Percentiles rank a stretch among this genome's conserved stretches.
phyloP scores from a whole-genome alignment of 352 stramenopile species.

The Blastocystis sp. region DNA sequence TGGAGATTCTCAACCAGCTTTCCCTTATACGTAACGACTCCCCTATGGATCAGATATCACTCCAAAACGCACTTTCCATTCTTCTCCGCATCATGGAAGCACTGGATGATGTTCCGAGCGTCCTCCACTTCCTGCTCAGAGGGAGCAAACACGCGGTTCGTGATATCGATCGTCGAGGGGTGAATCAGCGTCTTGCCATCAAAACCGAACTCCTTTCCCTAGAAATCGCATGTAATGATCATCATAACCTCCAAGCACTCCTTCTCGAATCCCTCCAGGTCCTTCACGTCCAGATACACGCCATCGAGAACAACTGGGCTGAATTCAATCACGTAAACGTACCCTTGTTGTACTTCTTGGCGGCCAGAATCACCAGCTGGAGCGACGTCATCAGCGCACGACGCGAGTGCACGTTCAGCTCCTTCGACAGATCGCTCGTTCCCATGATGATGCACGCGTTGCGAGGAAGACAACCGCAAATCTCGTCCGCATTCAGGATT shows the following conservation, averaged over 20 bases:
- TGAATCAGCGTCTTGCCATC: constrained; percentile 66
- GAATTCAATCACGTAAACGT: background rate
- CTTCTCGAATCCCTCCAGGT: constrained; percentile 59
- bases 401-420: constrained; percentile 57
- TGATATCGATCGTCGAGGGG: constrained; percentile 60
- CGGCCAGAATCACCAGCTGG: constrained; percentile 58
- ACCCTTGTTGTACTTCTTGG: constrained; percentile 57
- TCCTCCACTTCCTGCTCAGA: constrained; percentile 59
- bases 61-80: constrained; percentile 5
- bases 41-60: background rate
- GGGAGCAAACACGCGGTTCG: constrained; percentile 62
- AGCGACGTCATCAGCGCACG: constrained; percentile 57
- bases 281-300: constrained; percentile 60
- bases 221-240: background rate
- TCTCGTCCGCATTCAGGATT: constrained; percentile 61
- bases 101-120: constrained; percentile 59
- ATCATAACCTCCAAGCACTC: constrained; percentile 58
- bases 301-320: constrained; percentile 58
- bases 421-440: constrained; percentile 62
- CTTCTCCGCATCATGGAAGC: constrained; percentile 53
- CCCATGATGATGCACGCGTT: constrained; percentile 61
- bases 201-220: constrained; percentile 63
- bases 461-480: constrained; percentile 56
- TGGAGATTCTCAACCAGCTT: constrained; percentile 56
- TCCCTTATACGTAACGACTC: constrained; percentile 49